A percentile compares a stretch with the other conserved stretches of the same genome.
phyloP scores from a whole-genome alignment of 1,284 basidiomycete genomes.

The Rhodotorula sp. region DNA sequence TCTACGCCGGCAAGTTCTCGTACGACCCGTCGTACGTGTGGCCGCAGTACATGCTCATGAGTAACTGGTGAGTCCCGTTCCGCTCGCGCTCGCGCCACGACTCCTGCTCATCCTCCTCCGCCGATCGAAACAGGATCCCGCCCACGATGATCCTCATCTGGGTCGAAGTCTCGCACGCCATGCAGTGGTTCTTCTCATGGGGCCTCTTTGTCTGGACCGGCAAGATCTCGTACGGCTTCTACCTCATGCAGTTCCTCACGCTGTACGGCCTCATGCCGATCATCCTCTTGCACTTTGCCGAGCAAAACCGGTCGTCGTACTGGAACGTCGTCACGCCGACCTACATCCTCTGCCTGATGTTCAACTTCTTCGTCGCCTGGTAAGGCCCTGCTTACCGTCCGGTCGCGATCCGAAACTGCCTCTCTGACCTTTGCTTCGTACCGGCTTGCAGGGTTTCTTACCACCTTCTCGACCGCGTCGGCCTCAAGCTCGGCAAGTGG shows the following conservation, averaged over 20 bases:
- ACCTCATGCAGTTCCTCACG: slow-evolving; percentile 52
- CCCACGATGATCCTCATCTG: slow-evolving; percentile 46
- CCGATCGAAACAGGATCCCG: slow-evolving; percentile 32
- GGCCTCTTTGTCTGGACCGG: slow-evolving; percentile 50
- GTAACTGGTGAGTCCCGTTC: slow-evolving; percentile 43
- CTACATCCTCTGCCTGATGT: slow-evolving; percentile 49
- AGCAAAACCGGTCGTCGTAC: slow-evolving; percentile 44
- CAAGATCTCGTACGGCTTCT: slow-evolving; percentile 52
- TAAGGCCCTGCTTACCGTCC: background rate
- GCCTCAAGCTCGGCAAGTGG: slow-evolving; percentile 49
- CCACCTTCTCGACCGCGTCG: slow-evolving; percentile 48
- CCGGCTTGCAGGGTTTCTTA: slow-evolving; percentile 44
- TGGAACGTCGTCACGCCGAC: slow-evolving; percentile 50
- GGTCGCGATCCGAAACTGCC: too few relatives aligned
- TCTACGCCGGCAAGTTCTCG: slow-evolving; percentile 48
- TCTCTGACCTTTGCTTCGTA: slow-evolving; percentile 18
- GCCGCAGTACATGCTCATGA: slow-evolving; percentile 50
- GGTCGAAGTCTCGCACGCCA: slow-evolving; percentile 50
- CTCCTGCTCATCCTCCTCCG: background rate
- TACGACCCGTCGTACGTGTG: slow-evolving; percentile 46
- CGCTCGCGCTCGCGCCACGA: background rate
- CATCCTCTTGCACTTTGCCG: slow-evolving; percentile 48
- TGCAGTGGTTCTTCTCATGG: slow-evolving; percentile 52
- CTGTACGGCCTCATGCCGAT: slow-evolving; percentile 51
- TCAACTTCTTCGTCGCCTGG: slow-evolving; percentile 50